Evolutionary conservation across 306 rosid species (phyloP).

Genomic region (Dicorynia guianensis): DNA sequence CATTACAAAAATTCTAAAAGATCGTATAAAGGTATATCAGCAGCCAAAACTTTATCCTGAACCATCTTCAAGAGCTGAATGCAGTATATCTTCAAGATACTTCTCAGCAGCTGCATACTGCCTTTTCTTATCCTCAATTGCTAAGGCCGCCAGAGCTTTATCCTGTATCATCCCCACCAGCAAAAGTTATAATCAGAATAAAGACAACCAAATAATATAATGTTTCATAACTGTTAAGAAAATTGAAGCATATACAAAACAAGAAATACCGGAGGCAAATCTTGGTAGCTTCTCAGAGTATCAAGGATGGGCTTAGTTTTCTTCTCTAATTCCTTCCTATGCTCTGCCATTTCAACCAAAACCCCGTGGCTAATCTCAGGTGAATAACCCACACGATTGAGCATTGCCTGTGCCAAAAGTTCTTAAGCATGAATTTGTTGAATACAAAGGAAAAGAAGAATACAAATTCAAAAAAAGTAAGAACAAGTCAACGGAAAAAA

Average conservation of each 20-base stretch:
- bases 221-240: conserved; percentile 12
- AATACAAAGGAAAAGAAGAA: conserved; percentile 17
- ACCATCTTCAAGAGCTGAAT: conserved; percentile 65
- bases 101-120: conserved; percentile 93
- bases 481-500: not conserved
- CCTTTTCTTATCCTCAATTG: conserved; percentile 96
- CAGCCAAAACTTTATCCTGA: conserved; percentile 44
- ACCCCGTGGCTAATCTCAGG: conserved; percentile 91
- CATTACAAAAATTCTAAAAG: not conserved
- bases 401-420: conserved; percentile 67
- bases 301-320: conserved; percentile 93
- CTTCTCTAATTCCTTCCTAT: conserved; percentile 89
- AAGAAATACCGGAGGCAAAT: conserved; percentile 81
- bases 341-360: conserved; percentile 88
- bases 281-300: conserved; percentile 93
- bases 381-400: conserved; percentile 79
- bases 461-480: not conserved
- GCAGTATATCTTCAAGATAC: conserved; percentile 90
- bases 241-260: not conserved
- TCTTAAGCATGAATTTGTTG: conserved; percentile 8
- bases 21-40: conserved; percentile 28
- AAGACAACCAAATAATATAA: conserved; percentile 11
- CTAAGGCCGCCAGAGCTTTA: conserved; percentile 95
- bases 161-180: conserved; percentile 61
- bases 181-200: conserved; percentile 26